Conservation (phyloP, 768 basidiomycete species). For the Boletellus ananiceps region DNA sequence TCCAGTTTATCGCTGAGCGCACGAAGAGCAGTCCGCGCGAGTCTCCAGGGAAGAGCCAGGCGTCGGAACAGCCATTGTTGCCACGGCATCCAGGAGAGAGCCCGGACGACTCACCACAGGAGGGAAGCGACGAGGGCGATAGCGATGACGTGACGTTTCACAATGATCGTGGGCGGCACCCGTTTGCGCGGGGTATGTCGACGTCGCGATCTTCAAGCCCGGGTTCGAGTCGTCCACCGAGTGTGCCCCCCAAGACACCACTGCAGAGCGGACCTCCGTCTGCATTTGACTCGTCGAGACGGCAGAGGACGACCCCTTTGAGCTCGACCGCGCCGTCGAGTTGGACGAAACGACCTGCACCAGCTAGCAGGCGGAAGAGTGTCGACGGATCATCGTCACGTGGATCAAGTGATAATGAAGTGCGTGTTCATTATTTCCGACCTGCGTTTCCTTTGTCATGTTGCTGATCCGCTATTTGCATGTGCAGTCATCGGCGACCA, state of each 20-base stretch:
- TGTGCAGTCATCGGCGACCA: constrained; percentile 31
- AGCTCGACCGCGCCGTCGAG: constrained; percentile 61
- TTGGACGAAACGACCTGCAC: constrained; percentile 66
- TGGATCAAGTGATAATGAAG: constrained; percentile 68
- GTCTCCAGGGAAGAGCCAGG: constrained; percentile 21
- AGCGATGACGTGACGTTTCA: constrained; percentile 33
- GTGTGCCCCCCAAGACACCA: constrained; percentile 53
- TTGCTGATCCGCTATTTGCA: constrained; percentile 6
- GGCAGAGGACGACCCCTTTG: constrained; percentile 70
- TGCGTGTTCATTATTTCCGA: constrained; percentile 28
- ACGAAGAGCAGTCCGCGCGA: constrained; percentile 38
- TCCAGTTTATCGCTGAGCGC: constrained; percentile 60
- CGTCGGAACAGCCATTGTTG: constrained; percentile 7
- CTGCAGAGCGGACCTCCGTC: constrained; percentile 40
- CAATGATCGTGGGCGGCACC: constrained; percentile 38
- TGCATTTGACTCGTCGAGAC: constrained; percentile 62
- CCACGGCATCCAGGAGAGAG: constrained; percentile 23
- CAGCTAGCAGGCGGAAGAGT: constrained; percentile 66
- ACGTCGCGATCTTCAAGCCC: constrained; percentile 56
- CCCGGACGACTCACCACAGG: constrained; percentile 32
- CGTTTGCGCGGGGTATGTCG: constrained; percentile 19
- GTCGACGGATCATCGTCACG: constrained; percentile 52
- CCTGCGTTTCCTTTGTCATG: neutral
- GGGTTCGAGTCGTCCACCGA: constrained; percentile 56
- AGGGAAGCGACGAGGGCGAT: constrained; percentile 33